Conservation (phyloP, 2,329 filamentous ascomycete genomes). For the Sporothrix globosa region DNA sequence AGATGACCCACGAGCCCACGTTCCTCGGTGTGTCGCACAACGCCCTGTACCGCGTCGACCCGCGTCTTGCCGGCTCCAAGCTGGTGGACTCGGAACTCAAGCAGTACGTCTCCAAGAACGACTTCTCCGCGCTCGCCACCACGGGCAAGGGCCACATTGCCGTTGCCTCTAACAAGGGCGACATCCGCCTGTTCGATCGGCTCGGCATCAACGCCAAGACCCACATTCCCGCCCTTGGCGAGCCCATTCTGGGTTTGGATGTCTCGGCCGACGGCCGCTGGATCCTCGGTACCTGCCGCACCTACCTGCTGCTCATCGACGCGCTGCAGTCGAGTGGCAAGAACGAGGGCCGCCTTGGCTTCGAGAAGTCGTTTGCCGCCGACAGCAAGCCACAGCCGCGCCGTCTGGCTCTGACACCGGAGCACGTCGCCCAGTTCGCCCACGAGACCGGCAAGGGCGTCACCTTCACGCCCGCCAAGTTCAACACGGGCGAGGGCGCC, state of each 20-base stretch:
- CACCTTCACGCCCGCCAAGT: conserved; percentile 58
- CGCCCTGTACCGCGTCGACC: conserved; percentile 90
- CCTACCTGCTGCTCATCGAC: conserved; percentile 92
- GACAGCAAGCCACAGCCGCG: conserved; percentile 92
- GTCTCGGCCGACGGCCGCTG: conserved; percentile 94
- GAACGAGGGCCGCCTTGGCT: conserved; percentile 97
- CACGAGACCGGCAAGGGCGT: conserved; percentile 89
- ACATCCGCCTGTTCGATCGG: conserved; percentile 92
- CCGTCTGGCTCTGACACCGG: conserved; percentile 83
- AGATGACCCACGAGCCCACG: conserved; percentile 93
- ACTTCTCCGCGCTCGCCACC: conserved; percentile 91
- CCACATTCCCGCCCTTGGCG: conserved; percentile 90
- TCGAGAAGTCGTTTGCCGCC: conserved; percentile 89
- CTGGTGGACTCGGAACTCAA: conserved; percentile 91
- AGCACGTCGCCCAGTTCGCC: conserved; percentile 95
- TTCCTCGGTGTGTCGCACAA: conserved; percentile 94
- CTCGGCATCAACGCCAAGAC: conserved; percentile 98
- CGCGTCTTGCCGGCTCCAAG: conserved; percentile 86
- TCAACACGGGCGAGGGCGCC: conserved; percentile 68
- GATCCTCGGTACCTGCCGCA: conserved; percentile 91
- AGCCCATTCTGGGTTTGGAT: conserved; percentile 92
- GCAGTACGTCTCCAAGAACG: conserved; percentile 95
- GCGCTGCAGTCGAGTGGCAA: conserved; percentile 88
- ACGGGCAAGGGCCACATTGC: conserved; percentile 97
- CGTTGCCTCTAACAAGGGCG: conserved; percentile 95